A percentile compares a stretch with the other conserved stretches of the same genome.
These are phyloP conservation scores for Beauveria medogensis DNA, from an alignment of 2,329 filamentous ascomycete genomes.

Conservation along the genomic window DNA sequence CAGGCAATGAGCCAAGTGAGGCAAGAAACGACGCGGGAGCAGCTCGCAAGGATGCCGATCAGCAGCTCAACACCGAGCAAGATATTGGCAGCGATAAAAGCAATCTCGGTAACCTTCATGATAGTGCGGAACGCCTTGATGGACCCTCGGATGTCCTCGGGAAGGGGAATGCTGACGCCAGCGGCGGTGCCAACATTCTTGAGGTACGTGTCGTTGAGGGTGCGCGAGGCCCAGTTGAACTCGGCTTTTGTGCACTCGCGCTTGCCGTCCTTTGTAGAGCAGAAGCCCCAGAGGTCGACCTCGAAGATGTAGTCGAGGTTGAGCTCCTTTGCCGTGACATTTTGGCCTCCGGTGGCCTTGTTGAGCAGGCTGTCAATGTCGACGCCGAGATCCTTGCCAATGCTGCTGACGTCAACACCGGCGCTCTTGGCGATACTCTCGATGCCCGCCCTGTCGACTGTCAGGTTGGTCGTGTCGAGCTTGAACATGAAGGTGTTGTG, in stretches of 20 bases:
- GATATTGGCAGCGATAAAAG: conserved; percentile 66
- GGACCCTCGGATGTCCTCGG: conserved; percentile 55
- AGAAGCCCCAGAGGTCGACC: conserved; percentile 82
- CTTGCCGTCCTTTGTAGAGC: conserved; percentile 48
- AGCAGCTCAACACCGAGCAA: conserved; percentile 64
- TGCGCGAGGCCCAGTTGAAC: conserved; percentile 69
- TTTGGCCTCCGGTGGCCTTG: conserved; percentile 24
- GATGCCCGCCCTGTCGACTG: conserved; percentile 31
- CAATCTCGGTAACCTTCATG: conserved; percentile 74
- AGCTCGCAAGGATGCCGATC: conserved; percentile 74
- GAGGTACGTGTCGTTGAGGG: conserved; percentile 54
- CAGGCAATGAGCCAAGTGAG: conserved; percentile 69
- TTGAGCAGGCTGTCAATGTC: conserved; percentile 15
- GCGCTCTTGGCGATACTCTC: conserved; percentile 15
- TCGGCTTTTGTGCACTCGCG: conserved; percentile 62
- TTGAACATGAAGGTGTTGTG: conserved; percentile 51
- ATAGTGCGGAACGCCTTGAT: conserved; percentile 67
- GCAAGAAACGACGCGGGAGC: conserved; percentile 73
- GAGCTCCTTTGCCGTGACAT: conserved; percentile 50
- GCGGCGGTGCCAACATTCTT: conserved; percentile 41
- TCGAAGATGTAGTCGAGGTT: conserved; percentile 70
- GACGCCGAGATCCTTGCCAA: conserved; percentile 18
- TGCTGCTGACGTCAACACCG: conserved; percentile 14
- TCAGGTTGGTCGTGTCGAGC: conserved; percentile 56
- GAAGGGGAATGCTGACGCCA: conserved; percentile 54